Base-by-base conservation (phyloP, 1,139 yeast species). In the Magnusiomyces suaveolens region DNA sequence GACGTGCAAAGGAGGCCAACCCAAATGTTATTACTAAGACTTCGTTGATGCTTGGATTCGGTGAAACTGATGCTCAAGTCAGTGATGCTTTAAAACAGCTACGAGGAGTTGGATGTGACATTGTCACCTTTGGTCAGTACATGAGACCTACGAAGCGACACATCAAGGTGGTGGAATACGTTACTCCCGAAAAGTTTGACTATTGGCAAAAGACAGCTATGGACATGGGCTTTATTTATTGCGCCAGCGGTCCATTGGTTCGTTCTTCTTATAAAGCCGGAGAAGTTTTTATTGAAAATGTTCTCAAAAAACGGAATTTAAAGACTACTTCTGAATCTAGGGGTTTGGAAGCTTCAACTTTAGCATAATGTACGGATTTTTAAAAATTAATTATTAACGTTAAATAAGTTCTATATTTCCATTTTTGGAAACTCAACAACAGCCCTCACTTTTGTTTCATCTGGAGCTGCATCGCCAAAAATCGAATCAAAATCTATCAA, bases 61-160 rank as follows among this genome's bases (percentile, higher is more conserved):
- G 99, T 48, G 99, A 94, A 69, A 81, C 89, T 4, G 98, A 92
- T 66, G 96, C 84, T 50, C 97, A 92, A 71, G 71, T 94, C 25
- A 68, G 83, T 65, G 83, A 81, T 62, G 83, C 97, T 0, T 70
- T 94, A 64, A 74, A 69, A 56, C 95, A 88, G 67, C 75, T 94
- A 62, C 79, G 98, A 60, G 80, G 72, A 23, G 79, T 84, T 53
- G 74, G 78, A 8, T 33, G 43, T 36, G 98, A 94, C 65, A 96
- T 94, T 54, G 96, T 94, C 25, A 94, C 99, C 0, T 92, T 94
- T 71, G 99, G 99, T 46, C 99, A 94, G 72, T 94, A 94, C 71
- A 94, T 94, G 99, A 81, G 97, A 67, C 99, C 99, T 48, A 94
- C 99, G 1, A 92, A 87, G 73, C 82, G 97, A 66, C 99, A 94